These are phyloP conservation scores for Aspergillus ellipticus DNA, from an alignment of 495 filamentous ascomycete species.

Conservation along the genomic window DNA sequence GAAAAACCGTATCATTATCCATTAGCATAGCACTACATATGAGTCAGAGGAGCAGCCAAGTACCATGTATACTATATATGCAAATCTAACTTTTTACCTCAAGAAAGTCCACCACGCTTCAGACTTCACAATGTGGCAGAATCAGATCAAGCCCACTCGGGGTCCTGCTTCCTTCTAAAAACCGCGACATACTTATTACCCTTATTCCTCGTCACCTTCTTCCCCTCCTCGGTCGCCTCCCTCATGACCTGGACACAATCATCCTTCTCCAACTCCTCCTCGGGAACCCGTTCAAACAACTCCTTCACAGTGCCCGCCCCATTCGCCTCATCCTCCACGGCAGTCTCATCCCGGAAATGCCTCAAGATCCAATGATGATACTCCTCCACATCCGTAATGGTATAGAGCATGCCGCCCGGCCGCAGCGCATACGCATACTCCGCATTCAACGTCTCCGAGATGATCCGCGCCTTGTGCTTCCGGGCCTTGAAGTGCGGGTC, in stretches of 20 bases:
- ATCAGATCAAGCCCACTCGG: slow-evolving; percentile 53
- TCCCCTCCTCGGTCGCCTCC: slow-evolving; percentile 90
- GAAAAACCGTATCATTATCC: background rate
- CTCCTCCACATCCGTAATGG: slow-evolving; percentile 95
- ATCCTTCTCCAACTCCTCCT: slow-evolving; percentile 67
- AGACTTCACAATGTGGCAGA: background rate
- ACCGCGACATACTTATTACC: slow-evolving; percentile 85
- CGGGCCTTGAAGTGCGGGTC: slow-evolving; percentile 97
- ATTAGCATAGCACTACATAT: no score
- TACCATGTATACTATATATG: background rate
- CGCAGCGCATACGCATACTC: slow-evolving; percentile 89
- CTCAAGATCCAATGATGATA: slow-evolving; percentile 87
- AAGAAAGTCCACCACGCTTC: background rate
- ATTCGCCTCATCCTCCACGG: slow-evolving; percentile 23
- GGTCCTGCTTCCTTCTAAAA: slow-evolving; percentile 77
- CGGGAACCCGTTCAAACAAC: slow-evolving; percentile 51
- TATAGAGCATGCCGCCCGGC: slow-evolving; percentile 84
- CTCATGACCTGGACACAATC: slow-evolving; percentile 77
- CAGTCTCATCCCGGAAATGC: slow-evolving; percentile 58
- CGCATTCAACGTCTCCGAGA: slow-evolving; percentile 78
- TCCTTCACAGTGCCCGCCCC: slow-evolving; percentile 34
- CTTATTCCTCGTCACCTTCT: slow-evolving; percentile 89
- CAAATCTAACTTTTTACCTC: background rate
- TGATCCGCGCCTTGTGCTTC: slow-evolving; percentile 94
- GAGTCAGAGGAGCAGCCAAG: background rate